A percentile compares a stretch with the other conserved stretches of the same genome.
Conservation (phyloP, 169 alveolate species). For the Perkinsus marinus region DNA sequence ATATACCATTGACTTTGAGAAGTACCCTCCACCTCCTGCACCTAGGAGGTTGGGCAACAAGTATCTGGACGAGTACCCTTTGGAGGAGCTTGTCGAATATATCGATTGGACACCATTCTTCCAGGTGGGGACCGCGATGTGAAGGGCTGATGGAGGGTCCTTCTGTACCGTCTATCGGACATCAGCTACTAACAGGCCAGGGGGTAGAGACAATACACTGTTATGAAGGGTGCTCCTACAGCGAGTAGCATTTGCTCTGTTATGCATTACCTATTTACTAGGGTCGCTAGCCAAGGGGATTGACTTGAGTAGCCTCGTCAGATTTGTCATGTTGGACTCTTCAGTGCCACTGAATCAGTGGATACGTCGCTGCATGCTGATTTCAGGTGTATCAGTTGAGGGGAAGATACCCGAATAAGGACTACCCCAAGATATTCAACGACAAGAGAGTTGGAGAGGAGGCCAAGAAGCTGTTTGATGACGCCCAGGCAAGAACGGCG, state of each 20-base stretch:
- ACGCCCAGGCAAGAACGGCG: conserved; percentile 10
- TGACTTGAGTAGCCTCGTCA: too few relatives aligned
- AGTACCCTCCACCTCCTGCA: background rate
- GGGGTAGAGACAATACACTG: too few relatives aligned
- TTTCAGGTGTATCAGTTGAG: conserved; percentile 16
- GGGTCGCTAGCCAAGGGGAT: too few relatives aligned
- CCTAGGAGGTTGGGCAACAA: conserved; percentile 26
- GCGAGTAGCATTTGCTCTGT: too few relatives aligned
- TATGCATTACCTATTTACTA: too few relatives aligned
- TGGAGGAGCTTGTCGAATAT: conserved; percentile 19
- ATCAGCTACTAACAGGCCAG: too few relatives aligned
- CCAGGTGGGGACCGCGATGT: conserved; percentile 15
- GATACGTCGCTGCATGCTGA: background rate
- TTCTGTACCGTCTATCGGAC: too few relatives aligned
- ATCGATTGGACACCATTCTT: conserved; percentile 49
- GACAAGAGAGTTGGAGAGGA: conserved; percentile 42
- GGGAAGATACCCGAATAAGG: conserved; percentile 43
- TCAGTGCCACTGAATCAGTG: too few relatives aligned
- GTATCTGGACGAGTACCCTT: conserved; percentile 7
- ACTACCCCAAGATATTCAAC: conserved; percentile 38
- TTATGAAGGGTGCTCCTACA: too few relatives aligned
- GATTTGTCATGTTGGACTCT: too few relatives aligned
- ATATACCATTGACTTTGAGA: background rate
- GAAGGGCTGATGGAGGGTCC: background rate
- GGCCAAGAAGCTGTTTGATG: conserved; percentile 33